These are phyloP conservation scores for Nannochloropsis gaditana DNA, from an alignment of 108 stramenopile species.

Conservation along the genomic window DNA sequence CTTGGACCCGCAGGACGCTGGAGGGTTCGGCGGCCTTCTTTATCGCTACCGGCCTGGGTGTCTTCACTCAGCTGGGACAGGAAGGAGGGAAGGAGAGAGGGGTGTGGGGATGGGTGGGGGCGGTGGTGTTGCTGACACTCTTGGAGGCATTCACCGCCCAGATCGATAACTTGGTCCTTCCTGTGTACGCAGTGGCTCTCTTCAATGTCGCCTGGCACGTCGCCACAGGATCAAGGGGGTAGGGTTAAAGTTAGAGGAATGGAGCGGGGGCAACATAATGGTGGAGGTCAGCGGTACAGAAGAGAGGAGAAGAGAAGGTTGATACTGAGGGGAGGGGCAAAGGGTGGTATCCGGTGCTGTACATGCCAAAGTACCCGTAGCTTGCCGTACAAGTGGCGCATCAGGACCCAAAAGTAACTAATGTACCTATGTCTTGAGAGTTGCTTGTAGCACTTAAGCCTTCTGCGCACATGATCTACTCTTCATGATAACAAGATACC, in stretches of 20 bases:
- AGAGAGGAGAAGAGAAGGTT: too few species aligned
- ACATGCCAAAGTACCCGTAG: too few species aligned
- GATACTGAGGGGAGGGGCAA: too few species aligned
- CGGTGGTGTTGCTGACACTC: conserved; percentile 27
- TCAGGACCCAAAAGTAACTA: too few species aligned
- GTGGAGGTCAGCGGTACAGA: too few species aligned
- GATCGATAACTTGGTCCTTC: conserved; percentile 38
- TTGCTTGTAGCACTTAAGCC: too few species aligned
- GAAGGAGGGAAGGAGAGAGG: neutral
- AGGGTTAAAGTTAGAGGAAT: neutral
- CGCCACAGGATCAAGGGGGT: neutral
- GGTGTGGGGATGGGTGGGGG: conserved; percentile 21
- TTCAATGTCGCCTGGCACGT: neutral
- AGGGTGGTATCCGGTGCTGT: too few species aligned
- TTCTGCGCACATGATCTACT: too few species aligned
- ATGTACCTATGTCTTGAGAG: too few species aligned
- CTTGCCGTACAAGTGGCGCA: too few species aligned
- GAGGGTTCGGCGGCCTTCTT: conserved; percentile 40
- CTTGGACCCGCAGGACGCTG: conserved; percentile 34
- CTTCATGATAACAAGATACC: too few species aligned
- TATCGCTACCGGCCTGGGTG: neutral
- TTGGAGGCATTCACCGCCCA: conserved; percentile 43
- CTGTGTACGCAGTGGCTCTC: conserved; percentile 13
- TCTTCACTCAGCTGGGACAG: neutral
- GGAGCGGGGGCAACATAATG: too few species aligned